Evolutionary conservation across 305 asterid species (phyloP).

Genomic region (Salvia sclarea): DNA sequence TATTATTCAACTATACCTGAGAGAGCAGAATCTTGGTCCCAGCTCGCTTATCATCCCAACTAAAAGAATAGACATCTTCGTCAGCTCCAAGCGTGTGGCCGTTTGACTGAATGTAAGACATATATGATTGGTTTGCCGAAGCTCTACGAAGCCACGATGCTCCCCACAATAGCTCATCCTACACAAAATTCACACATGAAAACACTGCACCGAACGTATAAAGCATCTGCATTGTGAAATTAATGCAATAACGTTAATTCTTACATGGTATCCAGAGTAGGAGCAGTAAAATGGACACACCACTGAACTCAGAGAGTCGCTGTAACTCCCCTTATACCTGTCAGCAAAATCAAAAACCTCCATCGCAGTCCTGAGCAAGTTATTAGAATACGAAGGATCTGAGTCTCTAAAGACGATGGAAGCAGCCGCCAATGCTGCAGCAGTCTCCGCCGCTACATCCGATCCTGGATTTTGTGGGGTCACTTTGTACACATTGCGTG

Average conservation of each 20-base stretch:
- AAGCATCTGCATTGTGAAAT: too few species aligned
- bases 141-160: conserved; percentile 94
- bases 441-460: conserved; percentile 89
- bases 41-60: conserved; percentile 93
- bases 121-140: conserved; percentile 49
- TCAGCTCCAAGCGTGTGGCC: conserved; percentile 71
- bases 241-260: conserved; percentile 6
- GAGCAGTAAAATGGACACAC: conserved; percentile 93
- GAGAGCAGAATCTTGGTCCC: conserved; percentile 82
- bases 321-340: conserved; percentile 70
- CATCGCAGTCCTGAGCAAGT: conserved; percentile 54
- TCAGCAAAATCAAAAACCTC: conserved; percentile 79
- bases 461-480: conserved; percentile 79
- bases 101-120: conserved; percentile 66
- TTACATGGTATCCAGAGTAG: conserved; percentile 80
- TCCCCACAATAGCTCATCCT: conserved; percentile 96
- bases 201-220: too few species aligned
- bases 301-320: conserved; percentile 66
- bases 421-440: conserved; percentile 88
- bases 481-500: conserved; percentile 65
- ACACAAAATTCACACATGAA: neutral
- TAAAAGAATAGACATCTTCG: conserved; percentile 68
- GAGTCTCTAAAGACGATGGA: conserved; percentile 76
- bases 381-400: conserved; percentile 67
- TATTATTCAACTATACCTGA: too few species aligned